Conservation (phyloP, 257 asterid genomes). For the Perilla frutescens region DNA sequence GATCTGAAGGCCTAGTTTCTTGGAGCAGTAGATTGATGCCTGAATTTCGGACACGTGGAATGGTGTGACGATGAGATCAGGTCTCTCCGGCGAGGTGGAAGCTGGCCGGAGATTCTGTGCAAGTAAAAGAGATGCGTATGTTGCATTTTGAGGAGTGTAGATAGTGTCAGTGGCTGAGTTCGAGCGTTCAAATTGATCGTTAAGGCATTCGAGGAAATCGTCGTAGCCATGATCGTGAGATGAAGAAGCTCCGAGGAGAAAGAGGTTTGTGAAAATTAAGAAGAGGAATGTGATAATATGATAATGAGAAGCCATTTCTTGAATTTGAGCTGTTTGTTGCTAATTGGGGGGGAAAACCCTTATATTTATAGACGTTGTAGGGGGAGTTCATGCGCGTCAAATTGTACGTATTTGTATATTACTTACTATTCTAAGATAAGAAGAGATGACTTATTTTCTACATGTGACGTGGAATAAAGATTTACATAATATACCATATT, state of each 20-base stretch:
- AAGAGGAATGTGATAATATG: neutral
- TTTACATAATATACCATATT: no score
- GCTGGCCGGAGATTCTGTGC: constrained; percentile 19
- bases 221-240: neutral
- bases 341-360: no score
- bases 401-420: no score
- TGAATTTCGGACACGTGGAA: constrained; percentile 43
- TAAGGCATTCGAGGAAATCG: constrained; percentile 35
- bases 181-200: neutral
- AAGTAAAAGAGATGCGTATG: constrained; percentile 28
- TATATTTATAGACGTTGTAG: no score
- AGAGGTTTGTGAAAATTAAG: neutral
- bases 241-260: neutral
- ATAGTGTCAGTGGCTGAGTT: constrained; percentile 10
- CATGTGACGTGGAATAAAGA: no score
- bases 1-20: constrained; percentile 36
- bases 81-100: neutral
- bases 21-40: constrained; percentile 43
- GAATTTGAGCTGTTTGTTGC: no score
- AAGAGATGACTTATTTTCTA: no score
- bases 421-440: no score
- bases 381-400: no score
- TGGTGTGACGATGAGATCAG: constrained; percentile 43
- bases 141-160: constrained; percentile 34
- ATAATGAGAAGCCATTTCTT: neutral